Evolutionary conservation across 2,329 filamentous ascomycete genomes (phyloP).

Genomic region (Stachybotrys elegans): DNA sequence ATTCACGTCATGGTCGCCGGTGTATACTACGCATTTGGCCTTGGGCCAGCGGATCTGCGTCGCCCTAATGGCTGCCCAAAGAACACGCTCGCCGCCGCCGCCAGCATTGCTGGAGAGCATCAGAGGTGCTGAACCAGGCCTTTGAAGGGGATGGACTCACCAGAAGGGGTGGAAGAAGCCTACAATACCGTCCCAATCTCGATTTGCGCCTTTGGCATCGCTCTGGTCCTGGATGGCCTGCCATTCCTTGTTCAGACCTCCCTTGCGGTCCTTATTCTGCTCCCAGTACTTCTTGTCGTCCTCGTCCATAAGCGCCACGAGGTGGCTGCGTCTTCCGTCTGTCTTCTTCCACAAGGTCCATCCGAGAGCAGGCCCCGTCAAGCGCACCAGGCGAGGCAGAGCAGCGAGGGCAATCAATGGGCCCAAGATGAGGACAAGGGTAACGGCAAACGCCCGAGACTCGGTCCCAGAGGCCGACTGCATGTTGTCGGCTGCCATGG

Average conservation of each 20-base stretch:
- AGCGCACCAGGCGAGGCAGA: constrained; percentile 16
- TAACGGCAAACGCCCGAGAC: background rate
- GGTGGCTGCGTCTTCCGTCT: constrained; percentile 52
- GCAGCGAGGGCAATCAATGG: constrained; percentile 18
- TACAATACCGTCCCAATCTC: constrained; percentile 77
- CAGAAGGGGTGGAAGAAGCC: constrained; percentile 99
- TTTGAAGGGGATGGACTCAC: constrained; percentile 39
- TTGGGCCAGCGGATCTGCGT: constrained; percentile 86
- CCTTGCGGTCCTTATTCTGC: constrained; percentile 25
- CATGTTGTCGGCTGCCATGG: background rate
- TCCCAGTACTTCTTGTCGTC: constrained; percentile 35
- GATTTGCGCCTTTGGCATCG: constrained; percentile 34
- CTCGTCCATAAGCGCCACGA: constrained; percentile 47
- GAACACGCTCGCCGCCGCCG: constrained; percentile 88
- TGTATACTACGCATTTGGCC: constrained; percentile 89
- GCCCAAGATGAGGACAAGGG: constrained; percentile 8
- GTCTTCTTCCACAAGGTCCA: constrained; percentile 60
- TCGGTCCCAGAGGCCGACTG: background rate
- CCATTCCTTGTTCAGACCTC: constrained; percentile 57
- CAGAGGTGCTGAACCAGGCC: background rate
- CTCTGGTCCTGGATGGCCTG: constrained; percentile 57
- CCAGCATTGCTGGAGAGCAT: constrained; percentile 72
- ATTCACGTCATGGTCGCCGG: constrained; percentile 83
- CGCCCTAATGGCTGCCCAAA: constrained; percentile 91
- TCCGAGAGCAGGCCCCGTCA: constrained; percentile 44